A percentile compares a stretch with the other conserved stretches of the same genome.
These are phyloP conservation scores for Pichia sorboxylosa DNA, from an alignment of 1,139 yeast species.

Conservation along the genomic window DNA sequence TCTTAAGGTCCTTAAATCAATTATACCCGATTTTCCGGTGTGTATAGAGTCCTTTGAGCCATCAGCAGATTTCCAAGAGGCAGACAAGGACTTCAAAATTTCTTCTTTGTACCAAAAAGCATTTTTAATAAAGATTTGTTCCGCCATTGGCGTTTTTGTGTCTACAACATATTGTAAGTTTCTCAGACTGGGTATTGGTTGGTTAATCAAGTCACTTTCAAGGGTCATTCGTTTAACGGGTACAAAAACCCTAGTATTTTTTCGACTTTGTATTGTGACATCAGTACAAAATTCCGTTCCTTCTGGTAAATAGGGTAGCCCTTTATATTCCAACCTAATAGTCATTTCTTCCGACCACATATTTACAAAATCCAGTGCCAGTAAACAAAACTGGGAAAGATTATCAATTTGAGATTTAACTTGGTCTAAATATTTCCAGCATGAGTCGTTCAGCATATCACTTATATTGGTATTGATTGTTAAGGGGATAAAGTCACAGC, in stretches of 20 bases:
- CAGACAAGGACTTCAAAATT: conserved; percentile 46
- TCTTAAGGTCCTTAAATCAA: conserved; percentile 58
- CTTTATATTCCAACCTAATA: conserved; percentile 8
- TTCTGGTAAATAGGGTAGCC: conserved; percentile 14
- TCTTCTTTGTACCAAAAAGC: conserved; percentile 74
- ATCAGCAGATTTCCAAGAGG: conserved; percentile 43
- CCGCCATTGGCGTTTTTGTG: conserved; percentile 44
- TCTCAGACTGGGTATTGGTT: conserved; percentile 63
- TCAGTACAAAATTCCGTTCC: conserved; percentile 11
- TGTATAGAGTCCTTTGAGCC: conserved; percentile 13
- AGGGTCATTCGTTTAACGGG: conserved; percentile 52
- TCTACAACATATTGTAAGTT: conserved; percentile 65
- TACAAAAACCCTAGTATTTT: conserved; percentile 47
- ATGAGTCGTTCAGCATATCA: conserved; percentile 18
- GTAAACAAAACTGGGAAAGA: conserved; percentile 44
- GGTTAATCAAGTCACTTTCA: conserved; percentile 31
- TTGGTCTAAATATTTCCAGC: conserved; percentile 22
- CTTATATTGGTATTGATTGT: conserved; percentile 21
- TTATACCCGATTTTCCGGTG: conserved; percentile 36
- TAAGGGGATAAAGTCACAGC: conserved; percentile 59
- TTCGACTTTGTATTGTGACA: conserved; percentile 15
- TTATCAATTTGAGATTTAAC: conserved; percentile 21
- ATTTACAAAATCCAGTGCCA: conserved; percentile 60
- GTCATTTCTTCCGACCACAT: conserved; percentile 45
- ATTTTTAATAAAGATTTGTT: conserved; percentile 39